These are phyloP conservation scores for Aspergillus proliferans DNA, from an alignment of 2,329 filamentous ascomycete genomes.

Conservation along the genomic window DNA sequence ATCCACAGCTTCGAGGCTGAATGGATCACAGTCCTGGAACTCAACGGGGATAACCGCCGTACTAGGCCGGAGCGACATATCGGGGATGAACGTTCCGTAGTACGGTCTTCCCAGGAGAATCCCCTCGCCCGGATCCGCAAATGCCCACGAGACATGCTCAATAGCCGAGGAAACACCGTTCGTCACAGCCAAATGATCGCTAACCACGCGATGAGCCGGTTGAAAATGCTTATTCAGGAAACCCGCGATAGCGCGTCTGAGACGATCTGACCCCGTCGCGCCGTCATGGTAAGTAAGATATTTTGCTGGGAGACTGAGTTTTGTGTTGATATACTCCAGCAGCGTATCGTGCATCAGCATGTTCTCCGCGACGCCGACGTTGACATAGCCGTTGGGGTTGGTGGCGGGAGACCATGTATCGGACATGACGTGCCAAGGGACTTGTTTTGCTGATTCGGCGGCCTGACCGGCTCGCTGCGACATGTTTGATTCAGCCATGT, in stretches of 20 bases:
- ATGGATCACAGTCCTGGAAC: conserved; percentile 42
- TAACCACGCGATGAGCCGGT: conserved; percentile 19
- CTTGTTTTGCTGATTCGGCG: background rate
- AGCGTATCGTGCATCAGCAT: conserved; percentile 46
- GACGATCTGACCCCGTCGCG: conserved; percentile 20
- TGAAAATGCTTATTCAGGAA: conserved; percentile 29
- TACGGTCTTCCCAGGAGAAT: conserved; percentile 31
- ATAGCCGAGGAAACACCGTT: conserved; percentile 31
- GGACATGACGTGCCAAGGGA: conserved; percentile 41
- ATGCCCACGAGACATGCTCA: conserved; percentile 29
- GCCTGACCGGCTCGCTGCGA: background rate
- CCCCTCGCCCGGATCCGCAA: conserved; percentile 29
- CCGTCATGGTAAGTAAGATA: conserved; percentile 37
- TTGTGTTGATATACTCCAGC: conserved; percentile 36
- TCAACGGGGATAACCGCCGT: conserved; percentile 39
- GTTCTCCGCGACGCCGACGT: conserved; percentile 50
- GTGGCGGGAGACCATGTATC: conserved; percentile 40
- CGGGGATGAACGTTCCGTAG: conserved; percentile 46
- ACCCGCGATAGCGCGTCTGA: conserved; percentile 20
- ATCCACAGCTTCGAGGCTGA: conserved; percentile 34
- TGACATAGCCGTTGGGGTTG: conserved; percentile 40
- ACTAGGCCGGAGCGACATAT: conserved; percentile 40
- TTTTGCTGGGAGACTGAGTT: conserved; percentile 26
- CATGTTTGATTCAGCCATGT: background rate
- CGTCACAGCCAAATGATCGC: conserved; percentile 25